phyloP scores from a whole-genome alignment of 2,329 filamentous ascomycete genomes.

The Bretziella fagacearum region DNA sequence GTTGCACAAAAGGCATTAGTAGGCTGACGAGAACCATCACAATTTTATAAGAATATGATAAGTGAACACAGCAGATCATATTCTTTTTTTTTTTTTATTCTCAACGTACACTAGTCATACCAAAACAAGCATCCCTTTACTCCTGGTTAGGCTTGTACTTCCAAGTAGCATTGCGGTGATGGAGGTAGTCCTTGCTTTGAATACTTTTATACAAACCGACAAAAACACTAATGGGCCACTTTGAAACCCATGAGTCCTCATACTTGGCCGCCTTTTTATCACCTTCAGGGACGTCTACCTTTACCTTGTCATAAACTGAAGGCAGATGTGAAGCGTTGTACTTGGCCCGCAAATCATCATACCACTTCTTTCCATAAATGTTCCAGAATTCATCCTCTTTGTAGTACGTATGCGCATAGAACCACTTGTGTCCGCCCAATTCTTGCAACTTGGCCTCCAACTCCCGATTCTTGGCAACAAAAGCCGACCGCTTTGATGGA shows the following conservation, averaged over 20 bases:
- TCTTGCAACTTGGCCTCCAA: constrained; percentile 53
- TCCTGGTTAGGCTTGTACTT: constrained; percentile 27
- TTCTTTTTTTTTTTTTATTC: too few relatives aligned
- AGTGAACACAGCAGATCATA: too few relatives aligned
- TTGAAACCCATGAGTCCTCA: constrained; percentile 29
- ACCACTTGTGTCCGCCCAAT: constrained; percentile 67
- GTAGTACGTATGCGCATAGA: constrained; percentile 78
- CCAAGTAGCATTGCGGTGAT: constrained; percentile 37
- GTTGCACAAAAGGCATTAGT: too few relatives aligned
- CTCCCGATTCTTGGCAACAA: constrained; percentile 50
- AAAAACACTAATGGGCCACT: constrained; percentile 40
- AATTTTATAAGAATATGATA: too few relatives aligned
- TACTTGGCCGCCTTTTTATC: constrained; percentile 25
- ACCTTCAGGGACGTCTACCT: constrained; percentile 32
- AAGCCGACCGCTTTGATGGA: constrained; percentile 36
- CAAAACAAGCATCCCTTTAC: too few relatives aligned
- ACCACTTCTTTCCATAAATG: constrained; percentile 41
- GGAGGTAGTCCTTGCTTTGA: constrained; percentile 36
- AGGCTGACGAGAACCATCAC: too few relatives aligned
- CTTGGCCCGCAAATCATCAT: constrained; percentile 43
- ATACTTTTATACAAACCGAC: constrained; percentile 45
- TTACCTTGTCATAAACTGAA: constrained; percentile 54
- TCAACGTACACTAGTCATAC: too few relatives aligned
- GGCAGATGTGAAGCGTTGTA: constrained; percentile 47
- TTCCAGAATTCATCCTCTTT: constrained; percentile 53